Conservation (phyloP, 768 basidiomycete genomes). For the Serendipita sp. region DNA sequence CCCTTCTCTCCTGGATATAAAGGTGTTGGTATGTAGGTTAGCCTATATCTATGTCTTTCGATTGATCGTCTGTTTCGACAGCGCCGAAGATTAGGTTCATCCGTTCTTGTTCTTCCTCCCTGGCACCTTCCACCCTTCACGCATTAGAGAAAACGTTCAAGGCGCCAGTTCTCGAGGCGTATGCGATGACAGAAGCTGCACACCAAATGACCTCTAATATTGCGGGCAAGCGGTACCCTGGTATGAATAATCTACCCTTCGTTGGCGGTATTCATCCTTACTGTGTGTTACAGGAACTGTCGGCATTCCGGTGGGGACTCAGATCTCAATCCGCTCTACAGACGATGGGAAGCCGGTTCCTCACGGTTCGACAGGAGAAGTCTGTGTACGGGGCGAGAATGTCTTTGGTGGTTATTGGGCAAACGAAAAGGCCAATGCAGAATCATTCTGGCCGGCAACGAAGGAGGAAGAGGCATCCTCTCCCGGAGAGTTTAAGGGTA, state of each 20-base stretch:
- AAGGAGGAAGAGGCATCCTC: not conserved
- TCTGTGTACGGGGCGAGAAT: slow-evolving; percentile 40
- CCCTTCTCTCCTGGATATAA: not conserved
- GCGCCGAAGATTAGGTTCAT: slow-evolving; percentile 23
- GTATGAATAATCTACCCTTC: not conserved
- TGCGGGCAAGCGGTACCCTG: slow-evolving; percentile 17
- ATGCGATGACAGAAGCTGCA: slow-evolving; percentile 39
- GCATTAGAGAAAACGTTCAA: slow-evolving; percentile 34
- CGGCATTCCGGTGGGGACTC: slow-evolving; percentile 20
- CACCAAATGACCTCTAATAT: slow-evolving; percentile 20
- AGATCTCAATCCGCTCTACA: slow-evolving; percentile 19
- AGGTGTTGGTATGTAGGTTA: not conserved
- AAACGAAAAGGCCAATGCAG: slow-evolving; percentile 27
- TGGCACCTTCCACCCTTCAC: slow-evolving; percentile 36
- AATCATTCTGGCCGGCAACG: slow-evolving; percentile 31
- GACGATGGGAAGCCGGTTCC: slow-evolving; percentile 21
- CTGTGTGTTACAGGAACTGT: slow-evolving; percentile 16
- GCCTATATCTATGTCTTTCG: not conserved
- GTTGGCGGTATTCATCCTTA: not conserved
- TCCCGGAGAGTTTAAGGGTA: not conserved
- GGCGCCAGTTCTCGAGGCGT: slow-evolving; percentile 41
- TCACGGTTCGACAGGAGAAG: slow-evolving; percentile 31
- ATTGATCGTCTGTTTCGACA: slow-evolving; percentile 9
- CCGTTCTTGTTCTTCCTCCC: slow-evolving; percentile 31
- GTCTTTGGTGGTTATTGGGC: slow-evolving; percentile 37